A percentile compares a stretch with the other conserved stretches of the same genome.
phyloP scores from a whole-genome alignment of 2,329 filamentous ascomycete species.

The Beauveria pseudobassiana region DNA sequence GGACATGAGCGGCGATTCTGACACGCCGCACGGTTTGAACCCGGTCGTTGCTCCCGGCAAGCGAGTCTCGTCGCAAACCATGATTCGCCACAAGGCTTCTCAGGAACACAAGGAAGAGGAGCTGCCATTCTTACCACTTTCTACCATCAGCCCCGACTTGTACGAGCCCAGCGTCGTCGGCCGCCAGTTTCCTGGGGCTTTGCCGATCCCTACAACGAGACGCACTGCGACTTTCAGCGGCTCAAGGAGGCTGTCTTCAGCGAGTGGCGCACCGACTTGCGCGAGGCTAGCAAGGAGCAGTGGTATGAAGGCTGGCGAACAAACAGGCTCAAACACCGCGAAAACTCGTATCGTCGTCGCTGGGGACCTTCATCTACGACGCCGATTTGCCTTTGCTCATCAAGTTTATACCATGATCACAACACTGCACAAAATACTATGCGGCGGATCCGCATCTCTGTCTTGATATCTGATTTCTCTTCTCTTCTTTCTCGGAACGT shows the following conservation, averaged over 20 bases:
- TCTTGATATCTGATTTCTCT: not conserved
- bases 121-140: conserved; percentile 73
- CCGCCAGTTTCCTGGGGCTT: conserved; percentile 93
- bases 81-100: conserved; percentile 36
- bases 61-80: conserved; percentile 38
- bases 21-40: not conserved
- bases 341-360: conserved; percentile 31
- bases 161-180: conserved; percentile 77
- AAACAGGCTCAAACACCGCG: conserved; percentile 51
- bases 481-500: not conserved
- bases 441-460: not conserved
- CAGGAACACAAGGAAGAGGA: conserved; percentile 44
- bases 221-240: conserved; percentile 89
- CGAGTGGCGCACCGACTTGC: conserved; percentile 87
- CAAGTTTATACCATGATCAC: conserved; percentile 5
- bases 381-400: conserved; percentile 10
- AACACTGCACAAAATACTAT: conserved; percentile 1
- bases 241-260: conserved; percentile 88
- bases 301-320: conserved; percentile 97
- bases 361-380: conserved; percentile 17
- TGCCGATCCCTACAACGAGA: conserved; percentile 81
- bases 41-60: conserved; percentile 25
- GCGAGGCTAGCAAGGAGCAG: conserved; percentile 80
- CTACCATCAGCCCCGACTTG: conserved; percentile 86
- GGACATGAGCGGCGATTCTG: conserved; percentile 14